Percentiles rank a stretch among this genome's conserved stretches.
Conservation (phyloP, 2,329 filamentous ascomycete genomes). For the Paecilomyces fulvus region DNA sequence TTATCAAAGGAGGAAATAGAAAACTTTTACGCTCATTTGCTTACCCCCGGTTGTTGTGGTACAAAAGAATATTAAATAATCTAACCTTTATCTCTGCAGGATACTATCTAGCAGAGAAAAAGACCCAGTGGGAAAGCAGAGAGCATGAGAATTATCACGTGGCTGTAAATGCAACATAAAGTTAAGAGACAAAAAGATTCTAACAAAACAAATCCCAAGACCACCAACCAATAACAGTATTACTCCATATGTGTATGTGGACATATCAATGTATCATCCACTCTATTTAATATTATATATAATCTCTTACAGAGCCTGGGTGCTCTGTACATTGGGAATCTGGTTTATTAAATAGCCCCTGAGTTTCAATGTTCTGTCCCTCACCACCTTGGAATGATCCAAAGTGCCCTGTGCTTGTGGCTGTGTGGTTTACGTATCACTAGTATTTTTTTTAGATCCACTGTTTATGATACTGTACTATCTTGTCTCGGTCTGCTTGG, state of each 20-base stretch:
- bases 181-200: no score
- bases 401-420: not conserved
- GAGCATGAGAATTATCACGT: no score
- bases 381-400: not conserved
- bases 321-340: no score
- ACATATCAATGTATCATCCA: no score
- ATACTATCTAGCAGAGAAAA: no score
- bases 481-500: not conserved
- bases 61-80: not conserved
- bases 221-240: not conserved
- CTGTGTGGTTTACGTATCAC: not conserved
- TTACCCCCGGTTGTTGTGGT: not conserved
- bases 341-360: not conserved
- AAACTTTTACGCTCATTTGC: not conserved
- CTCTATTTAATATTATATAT: no score
- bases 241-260: no score
- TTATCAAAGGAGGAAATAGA: not conserved
- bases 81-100: not conserved
- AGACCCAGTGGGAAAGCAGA: no score
- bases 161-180: no score
- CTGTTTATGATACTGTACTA: not conserved
- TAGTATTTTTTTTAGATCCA: not conserved
- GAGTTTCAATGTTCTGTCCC: not conserved
- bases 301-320: no score
- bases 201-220: no score